Evolutionary conservation across 352 stramenopile genomes (phyloP).

Genomic region (Phytopythium oedochilum): DNA sequence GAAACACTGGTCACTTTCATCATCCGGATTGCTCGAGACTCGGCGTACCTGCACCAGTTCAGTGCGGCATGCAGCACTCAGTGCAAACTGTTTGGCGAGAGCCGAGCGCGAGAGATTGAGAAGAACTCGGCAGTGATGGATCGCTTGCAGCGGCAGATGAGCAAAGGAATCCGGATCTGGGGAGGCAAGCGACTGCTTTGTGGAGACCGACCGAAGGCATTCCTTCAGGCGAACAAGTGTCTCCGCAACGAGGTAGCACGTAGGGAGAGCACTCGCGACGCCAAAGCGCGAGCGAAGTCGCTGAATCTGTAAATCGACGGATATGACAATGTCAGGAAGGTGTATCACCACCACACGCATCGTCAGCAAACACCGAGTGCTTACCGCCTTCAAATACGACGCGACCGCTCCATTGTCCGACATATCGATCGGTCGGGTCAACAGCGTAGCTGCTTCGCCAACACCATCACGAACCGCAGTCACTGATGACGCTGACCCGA

Average conservation of each 20-base stretch:
- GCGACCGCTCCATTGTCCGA: slow-evolving; percentile 9
- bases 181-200: neutral
- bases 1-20: neutral
- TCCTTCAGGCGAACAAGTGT: slow-evolving; percentile 31
- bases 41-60: slow-evolving; percentile 38
- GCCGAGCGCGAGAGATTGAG: slow-evolving; percentile 14
- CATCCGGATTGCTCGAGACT: neutral
- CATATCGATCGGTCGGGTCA: neutral
- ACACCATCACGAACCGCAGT: neutral
- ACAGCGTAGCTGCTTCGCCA: neutral
- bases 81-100: slow-evolving; percentile 32
- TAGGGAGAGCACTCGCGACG: slow-evolving; percentile 9
- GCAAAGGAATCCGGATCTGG: neutral
- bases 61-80: slow-evolving; percentile 20
- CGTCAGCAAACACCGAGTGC: neutral
- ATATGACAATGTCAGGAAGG: neutral
- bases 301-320: slow-evolving; percentile 19
- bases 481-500: neutral
- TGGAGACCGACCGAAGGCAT: slow-evolving; percentile 11
- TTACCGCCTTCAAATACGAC: slow-evolving; percentile 30
- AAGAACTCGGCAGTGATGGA: slow-evolving; percentile 21
- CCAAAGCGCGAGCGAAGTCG: slow-evolving; percentile 16
- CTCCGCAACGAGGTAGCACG: slow-evolving; percentile 18
- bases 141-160: neutral
- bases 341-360: neutral